Evolutionary conservation across 306 rosid genomes (phyloP).

Genomic region (Parietaria judaica): DNA sequence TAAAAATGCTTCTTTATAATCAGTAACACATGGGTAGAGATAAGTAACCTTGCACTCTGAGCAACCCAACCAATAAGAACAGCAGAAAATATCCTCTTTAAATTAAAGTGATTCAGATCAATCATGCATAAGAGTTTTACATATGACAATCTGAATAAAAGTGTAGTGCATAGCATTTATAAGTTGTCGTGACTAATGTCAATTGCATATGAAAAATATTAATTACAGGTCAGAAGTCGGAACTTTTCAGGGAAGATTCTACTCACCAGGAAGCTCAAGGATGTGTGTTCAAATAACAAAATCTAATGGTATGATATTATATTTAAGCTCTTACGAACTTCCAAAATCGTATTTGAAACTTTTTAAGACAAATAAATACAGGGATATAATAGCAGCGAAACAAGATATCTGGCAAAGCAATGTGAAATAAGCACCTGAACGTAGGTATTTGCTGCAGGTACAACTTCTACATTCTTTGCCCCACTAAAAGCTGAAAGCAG

Average conservation of each 20-base stretch:
- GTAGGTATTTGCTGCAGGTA: conserved; percentile 31
- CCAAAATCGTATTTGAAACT: neutral
- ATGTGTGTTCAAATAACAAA: neutral
- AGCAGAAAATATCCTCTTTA: conserved; percentile 27
- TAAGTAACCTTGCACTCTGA: conserved; percentile 69
- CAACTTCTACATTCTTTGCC: no score
- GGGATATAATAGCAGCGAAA: neutral
- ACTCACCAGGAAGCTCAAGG: no score
- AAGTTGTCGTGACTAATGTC: no score
- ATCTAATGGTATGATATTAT: neutral
- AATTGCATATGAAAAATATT: no score
- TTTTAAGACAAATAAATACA: neutral
- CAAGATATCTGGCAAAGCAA: neutral
- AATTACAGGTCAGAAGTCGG: no score
- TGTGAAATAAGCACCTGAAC: conserved; percentile 54
- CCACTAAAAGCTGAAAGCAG: conserved; percentile 38
- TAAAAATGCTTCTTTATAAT: no score
- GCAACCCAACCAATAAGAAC: conserved; percentile 63
- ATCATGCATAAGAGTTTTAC: neutral
- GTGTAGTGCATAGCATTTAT: no score
- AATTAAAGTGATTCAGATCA: conserved; percentile 11
- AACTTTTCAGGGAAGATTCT: no score
- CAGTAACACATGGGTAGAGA: conserved; percentile 13
- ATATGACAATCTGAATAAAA: neutral
- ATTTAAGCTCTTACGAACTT: neutral